These are phyloP conservation scores for Selaginella moellendorffii DNA, from an alignment of 75 land plant genomes.

Conservation along the genomic window DNA sequence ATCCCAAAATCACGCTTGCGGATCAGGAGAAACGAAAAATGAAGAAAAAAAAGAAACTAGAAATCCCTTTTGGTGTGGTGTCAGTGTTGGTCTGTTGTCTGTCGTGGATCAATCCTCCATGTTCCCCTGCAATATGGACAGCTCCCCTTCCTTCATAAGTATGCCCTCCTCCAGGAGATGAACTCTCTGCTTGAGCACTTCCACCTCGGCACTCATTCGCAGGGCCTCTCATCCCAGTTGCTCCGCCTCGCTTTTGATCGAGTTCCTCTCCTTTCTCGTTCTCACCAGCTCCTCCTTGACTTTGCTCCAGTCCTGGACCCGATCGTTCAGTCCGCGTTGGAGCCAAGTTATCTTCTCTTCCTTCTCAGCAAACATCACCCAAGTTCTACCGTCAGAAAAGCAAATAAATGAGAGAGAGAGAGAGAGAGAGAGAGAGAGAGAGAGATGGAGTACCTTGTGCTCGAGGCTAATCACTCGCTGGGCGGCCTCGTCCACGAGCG, in stretches of 20 bases:
- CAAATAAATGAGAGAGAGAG: too few relatives aligned
- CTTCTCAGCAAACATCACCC: not conserved
- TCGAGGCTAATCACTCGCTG: not conserved
- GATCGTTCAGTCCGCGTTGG: not conserved
- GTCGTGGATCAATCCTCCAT: not conserved
- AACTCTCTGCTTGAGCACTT: constrained; percentile 42
- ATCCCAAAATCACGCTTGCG: too few relatives aligned
- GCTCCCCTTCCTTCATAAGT: constrained; percentile 68
- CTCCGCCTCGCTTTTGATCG: constrained; percentile 17
- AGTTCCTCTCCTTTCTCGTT: not conserved
- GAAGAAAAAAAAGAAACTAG: too few relatives aligned
- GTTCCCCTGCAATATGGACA: constrained; percentile 40
- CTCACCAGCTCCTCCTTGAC: constrained; percentile 5
- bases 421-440: too few relatives aligned
- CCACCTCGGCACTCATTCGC: constrained; percentile 47
- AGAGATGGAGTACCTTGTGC: not conserved
- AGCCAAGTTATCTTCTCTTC: constrained; percentile 1
- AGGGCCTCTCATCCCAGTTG: constrained; percentile 52
- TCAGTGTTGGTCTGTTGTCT: too few relatives aligned
- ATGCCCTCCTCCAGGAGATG: constrained; percentile 74
- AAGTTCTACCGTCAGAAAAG: too few relatives aligned
- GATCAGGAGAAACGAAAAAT: too few relatives aligned
- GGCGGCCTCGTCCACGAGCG: not conserved
- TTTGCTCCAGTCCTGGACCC: not conserved
- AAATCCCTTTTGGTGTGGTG: too few relatives aligned